Evolutionary conservation across 345 rosid species (phyloP), one percentile per base, ranked within the genome.

Genomic region (Eucalyptus viminalis): DNA sequence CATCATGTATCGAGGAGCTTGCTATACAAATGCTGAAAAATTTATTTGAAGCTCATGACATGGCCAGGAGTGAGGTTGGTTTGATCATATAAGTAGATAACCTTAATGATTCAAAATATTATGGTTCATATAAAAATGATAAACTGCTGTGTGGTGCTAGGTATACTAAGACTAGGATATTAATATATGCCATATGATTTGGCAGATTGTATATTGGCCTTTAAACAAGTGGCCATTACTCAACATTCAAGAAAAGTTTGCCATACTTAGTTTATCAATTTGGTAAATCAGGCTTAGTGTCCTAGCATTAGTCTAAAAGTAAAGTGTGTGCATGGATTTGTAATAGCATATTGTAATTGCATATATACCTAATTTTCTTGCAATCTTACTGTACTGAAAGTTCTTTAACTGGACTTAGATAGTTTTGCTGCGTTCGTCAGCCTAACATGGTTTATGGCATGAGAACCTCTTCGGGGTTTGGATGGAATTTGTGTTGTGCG

Each of bases 41-140:
- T 49, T 91, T 96, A 87, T 96, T 96, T 91, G 96, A 96, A 92
- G 92, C 92, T 91, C 96, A 96, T 92, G 98, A 95, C 89, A 95
- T 96, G 97, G 93, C 98, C 89, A 94, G 99, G 91, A 96, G 92
- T 86, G 98, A 96, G 99, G 99, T 96, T 88, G 13, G 91, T 91
- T 69, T 69, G 56, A 43, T 76, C 83, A 40, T 76, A 40, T 40
- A 37, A 76, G 43, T 76, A 40, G 83, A 37, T 76, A 37, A 14
- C 87, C 56, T 22, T 86, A 22, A 86, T 21, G 44, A 56, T 50
- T 31, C 44, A 11, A 86, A 51, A 86, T 19, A 86, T n/a, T 31
- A 6, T 10, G 65, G 12, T 51, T 25, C n/a, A 27, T 86, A 11
- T 14, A 86, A 85, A 86, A 19, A 50, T 17, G 45, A 86, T 31